Percentiles rank a stretch among this genome's conserved stretches.
Evolutionary conservation across 495 filamentous ascomycete species (phyloP).

Genomic region (Lasiosphaeria ovina): DNA sequence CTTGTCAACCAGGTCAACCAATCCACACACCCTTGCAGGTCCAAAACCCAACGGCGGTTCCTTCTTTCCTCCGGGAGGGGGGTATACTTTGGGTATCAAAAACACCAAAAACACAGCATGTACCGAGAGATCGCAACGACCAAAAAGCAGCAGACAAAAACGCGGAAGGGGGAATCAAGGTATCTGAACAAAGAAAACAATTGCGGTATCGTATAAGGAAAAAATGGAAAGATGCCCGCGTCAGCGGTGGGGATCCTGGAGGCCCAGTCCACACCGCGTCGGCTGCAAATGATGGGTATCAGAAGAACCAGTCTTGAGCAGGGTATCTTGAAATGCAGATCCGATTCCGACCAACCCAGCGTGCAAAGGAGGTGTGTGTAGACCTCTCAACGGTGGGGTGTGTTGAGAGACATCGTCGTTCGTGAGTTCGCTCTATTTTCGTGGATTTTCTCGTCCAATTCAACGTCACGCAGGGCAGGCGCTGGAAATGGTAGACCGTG

Average conservation of each 20-base stretch:
- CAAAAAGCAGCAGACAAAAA: constrained; percentile 15
- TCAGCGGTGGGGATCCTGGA: neutral
- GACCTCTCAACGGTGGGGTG: constrained; percentile 20
- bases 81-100: constrained; percentile 39
- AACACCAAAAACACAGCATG: constrained; percentile 25
- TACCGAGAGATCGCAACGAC: constrained; percentile 18
- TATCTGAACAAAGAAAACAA: constrained; percentile 19
- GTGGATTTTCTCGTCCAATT: constrained; percentile 18
- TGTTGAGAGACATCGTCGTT: constrained; percentile 16
- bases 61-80: neutral
- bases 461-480: constrained; percentile 19
- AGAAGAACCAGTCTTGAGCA: constrained; percentile 48
- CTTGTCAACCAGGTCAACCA: neutral
- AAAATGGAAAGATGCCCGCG: constrained; percentile 9
- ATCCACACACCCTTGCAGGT: neutral
- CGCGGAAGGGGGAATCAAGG: constrained; percentile 26
- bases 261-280: constrained; percentile 1
- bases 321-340: constrained; percentile 59
- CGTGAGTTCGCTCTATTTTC: constrained; percentile 33
- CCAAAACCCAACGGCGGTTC: constrained; percentile 1
- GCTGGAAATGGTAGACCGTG: constrained; percentile 13
- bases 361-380: constrained; percentile 32
- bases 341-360: constrained; percentile 48
- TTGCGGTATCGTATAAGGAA: constrained; percentile 7
- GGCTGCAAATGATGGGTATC: constrained; percentile 37